A percentile compares a stretch with the other conserved stretches of the same genome.
Evolutionary conservation across 331 rosid species (phyloP).

Genomic region (Erythrophleum ivorense): DNA sequence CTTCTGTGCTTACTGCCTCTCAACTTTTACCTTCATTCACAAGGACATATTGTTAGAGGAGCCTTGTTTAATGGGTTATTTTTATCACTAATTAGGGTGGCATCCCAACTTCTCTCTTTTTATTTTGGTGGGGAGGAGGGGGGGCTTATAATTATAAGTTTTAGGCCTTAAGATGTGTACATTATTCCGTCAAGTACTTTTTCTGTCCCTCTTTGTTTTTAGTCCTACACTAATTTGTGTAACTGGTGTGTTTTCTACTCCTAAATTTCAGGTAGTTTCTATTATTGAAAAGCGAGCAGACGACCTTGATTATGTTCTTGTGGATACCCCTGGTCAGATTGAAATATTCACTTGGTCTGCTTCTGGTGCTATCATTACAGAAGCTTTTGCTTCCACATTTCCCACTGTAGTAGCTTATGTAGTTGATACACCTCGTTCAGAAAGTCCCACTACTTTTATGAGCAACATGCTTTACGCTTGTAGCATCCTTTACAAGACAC

Average conservation of each 20-base stretch:
- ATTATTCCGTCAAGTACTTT: not conserved
- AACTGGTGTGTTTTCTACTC: not conserved
- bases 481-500: conserved; percentile 91
- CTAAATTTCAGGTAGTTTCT: conserved; percentile 69
- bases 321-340: conserved; percentile 96
- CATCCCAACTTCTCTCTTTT: too few species aligned
- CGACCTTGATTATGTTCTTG: conserved; percentile 94
- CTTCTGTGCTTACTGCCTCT: conserved; percentile 14
- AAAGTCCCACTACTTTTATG: conserved; percentile 89
- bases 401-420: conserved; percentile 88
- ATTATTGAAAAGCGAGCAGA: conserved; percentile 88
- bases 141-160: not conserved
- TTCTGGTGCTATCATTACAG: conserved; percentile 95
- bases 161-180: not conserved
- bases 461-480: conserved; percentile 99
- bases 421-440: conserved; percentile 89
- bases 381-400: conserved; percentile 99
- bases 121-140: too few species aligned
- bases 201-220: conserved; percentile 13
- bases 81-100: not conserved
- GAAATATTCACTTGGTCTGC: conserved; percentile 99
- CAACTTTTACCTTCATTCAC: not conserved
- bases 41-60: not conserved
- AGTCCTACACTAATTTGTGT: not conserved
- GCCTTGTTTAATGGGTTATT: not conserved